These are phyloP conservation scores for Lepidium didymum DNA, from an alignment of 345 rosid genomes.

Conservation along the genomic window DNA sequence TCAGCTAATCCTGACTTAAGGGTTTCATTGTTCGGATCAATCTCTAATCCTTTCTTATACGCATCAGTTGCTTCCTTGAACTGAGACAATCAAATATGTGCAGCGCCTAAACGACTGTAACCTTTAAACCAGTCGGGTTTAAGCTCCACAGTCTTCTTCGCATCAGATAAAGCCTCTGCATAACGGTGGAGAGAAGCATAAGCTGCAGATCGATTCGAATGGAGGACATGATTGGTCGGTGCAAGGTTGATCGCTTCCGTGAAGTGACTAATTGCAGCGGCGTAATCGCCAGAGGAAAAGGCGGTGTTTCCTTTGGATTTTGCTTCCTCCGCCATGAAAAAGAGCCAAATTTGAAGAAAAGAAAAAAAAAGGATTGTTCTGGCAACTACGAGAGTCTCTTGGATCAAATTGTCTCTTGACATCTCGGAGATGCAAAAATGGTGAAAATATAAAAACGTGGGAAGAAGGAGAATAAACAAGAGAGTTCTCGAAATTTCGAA, in stretches of 20 bases:
- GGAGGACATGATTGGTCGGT: slow-evolving; percentile 76
- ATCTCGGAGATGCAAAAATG: not conserved
- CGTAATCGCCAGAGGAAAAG: slow-evolving; percentile 75
- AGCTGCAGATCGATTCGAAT: slow-evolving; percentile 91
- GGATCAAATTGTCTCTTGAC: not conserved
- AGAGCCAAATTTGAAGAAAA: not conserved
- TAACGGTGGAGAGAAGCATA: slow-evolving; percentile 70
- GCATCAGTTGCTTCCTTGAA: slow-evolving; percentile 52
- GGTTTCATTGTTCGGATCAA: slow-evolving; percentile 73
- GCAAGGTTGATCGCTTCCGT: slow-evolving; percentile 70
- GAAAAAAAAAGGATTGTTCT: not conserved
- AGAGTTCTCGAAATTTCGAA: slow-evolving; percentile 19
- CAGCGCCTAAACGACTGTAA: slow-evolving; percentile 89
- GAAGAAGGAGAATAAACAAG: not conserved
- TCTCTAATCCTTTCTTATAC: slow-evolving; percentile 67
- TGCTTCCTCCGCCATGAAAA: slow-evolving; percentile 65
- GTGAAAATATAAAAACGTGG: not conserved
- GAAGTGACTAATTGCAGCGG: slow-evolving; percentile 67
- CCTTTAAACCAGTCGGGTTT: slow-evolving; percentile 96
- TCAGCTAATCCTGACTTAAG: slow-evolving; percentile 77
- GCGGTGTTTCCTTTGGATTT: slow-evolving; percentile 90
- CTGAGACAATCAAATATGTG: slow-evolving; percentile 55
- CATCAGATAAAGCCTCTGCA: slow-evolving; percentile 65
- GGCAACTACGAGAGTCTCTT: not conserved
- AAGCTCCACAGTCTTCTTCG: slow-evolving; percentile 86